Percentiles rank a stretch among this genome's conserved stretches.
phyloP scores from a whole-genome alignment of 176 grass and related monocot genomes.

The Musa acuminata region DNA sequence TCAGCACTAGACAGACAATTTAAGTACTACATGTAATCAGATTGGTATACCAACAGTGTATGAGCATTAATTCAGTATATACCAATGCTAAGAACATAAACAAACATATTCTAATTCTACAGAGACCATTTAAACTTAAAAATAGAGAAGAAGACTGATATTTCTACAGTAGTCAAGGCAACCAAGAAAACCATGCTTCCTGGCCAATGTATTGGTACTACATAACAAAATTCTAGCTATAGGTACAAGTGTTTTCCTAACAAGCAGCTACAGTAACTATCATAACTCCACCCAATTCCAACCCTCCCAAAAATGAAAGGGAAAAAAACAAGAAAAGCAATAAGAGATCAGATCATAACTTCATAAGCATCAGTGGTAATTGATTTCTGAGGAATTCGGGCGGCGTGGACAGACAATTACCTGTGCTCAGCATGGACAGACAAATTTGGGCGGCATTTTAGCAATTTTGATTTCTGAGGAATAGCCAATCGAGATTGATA shows the following conservation, averaged over 20 bases:
- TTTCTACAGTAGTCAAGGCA: background rate
- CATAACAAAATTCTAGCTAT: background rate
- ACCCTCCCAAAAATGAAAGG: too few relatives aligned
- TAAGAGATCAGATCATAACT: background rate
- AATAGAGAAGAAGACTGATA: too few relatives aligned
- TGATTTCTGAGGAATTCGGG: background rate
- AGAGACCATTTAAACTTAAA: too few relatives aligned
- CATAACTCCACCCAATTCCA: too few relatives aligned
- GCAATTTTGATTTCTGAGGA: constrained; percentile 11
- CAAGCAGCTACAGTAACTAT: background rate
- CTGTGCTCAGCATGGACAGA: constrained; percentile 38
- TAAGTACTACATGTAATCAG: too few relatives aligned
- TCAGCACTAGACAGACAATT: too few relatives aligned
- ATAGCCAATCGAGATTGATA: constrained; percentile 12
- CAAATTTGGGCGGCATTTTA: constrained; percentile 5
- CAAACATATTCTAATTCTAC: too few relatives aligned
- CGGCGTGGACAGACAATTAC: constrained; percentile 1
- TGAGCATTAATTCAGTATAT: too few relatives aligned
- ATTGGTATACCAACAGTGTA: too few relatives aligned
- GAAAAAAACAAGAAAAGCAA: background rate
- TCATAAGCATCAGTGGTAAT: background rate
- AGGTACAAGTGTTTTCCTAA: background rate
- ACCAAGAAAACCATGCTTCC: background rate
- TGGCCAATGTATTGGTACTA: too few relatives aligned
- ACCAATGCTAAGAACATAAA: too few relatives aligned